Evolutionary conservation across 225 moss, liverwort and hornwort genomes (phyloP).

Genomic region (Lunularia cruciata): DNA sequence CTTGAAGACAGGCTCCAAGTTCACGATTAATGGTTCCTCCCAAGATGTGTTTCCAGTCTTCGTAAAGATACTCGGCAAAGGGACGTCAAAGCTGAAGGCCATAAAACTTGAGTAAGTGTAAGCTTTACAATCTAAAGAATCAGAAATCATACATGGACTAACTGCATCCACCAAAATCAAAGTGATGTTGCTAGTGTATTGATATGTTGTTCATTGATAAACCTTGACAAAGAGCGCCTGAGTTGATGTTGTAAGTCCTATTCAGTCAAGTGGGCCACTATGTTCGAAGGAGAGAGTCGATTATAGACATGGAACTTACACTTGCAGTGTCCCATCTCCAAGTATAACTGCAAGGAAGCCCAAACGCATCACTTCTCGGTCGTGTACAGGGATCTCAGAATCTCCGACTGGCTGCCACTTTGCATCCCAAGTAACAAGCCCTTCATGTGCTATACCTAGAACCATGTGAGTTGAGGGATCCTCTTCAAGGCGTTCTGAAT

Average conservation of each 20-base stretch:
- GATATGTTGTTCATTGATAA: no score
- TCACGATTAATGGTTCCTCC: conserved; percentile 37
- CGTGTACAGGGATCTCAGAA: conserved; percentile 19
- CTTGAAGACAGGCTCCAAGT: conserved; percentile 63
- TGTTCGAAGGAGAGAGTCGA: background rate
- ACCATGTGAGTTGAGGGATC: conserved; percentile 68
- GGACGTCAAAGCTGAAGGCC: conserved; percentile 74
- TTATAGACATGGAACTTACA: conserved; percentile 47
- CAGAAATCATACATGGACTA: no score
- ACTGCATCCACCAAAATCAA: no score
- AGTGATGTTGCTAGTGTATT: no score
- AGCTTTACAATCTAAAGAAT: no score
- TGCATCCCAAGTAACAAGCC: conserved; percentile 92
- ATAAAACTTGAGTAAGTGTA: background rate
- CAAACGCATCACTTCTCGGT: conserved; percentile 65
- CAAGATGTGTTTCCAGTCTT: conserved; percentile 26
- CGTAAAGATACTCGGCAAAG: conserved; percentile 67
- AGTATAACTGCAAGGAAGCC: conserved; percentile 75
- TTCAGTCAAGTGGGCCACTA: no score
- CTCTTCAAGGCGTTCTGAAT: conserved; percentile 36
- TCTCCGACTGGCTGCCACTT: conserved; percentile 76
- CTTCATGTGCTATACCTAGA: conserved; percentile 74
- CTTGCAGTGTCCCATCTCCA: conserved; percentile 96
- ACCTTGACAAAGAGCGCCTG: no score
- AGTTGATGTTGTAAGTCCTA: no score